Base-by-base conservation (phyloP, 1,284 basidiomycete genomes). In the Ustilago loliicola region DNA sequence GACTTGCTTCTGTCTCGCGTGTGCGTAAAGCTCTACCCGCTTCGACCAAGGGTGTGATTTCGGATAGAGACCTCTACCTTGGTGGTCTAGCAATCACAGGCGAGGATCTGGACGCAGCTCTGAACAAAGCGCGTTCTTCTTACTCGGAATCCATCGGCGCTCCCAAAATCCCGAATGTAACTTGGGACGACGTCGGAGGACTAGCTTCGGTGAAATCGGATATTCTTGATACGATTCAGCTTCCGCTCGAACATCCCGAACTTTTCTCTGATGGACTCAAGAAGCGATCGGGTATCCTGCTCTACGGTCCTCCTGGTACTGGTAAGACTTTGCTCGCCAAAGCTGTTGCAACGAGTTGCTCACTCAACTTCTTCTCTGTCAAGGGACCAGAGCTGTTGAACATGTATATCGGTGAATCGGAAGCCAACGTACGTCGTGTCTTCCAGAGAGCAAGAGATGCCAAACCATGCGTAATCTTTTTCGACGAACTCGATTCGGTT, bases 121-220 rank as follows among this genome's bases (percentile, higher is more conserved):
- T 99, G 13, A 89, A 89, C n/a, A 91, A 91, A 73, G 93, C 93
- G 5, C 89, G 95, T 63, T 88, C 90, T 15, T 90, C 91, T 1
- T 97, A 97, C 87, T 93, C 94, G 19, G 94, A 96, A 84, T 94
- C 90, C 81, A 97, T 99, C 65, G 96, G 96, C 15, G 95, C 95
- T 21, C 97, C 97, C 0, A 96, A 94, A 83, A 99, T 99, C 59
- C 97, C 97, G 1, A 94, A 91, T 73, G 96, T 99, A 0, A 91
- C 93, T 0, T 99, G 97, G 97, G 95, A 98, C 87, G 97, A 99
- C 85, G 93, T 99, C 17, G 97, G 97, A 47, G 97, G 97, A 8
- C 88, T 99, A 21, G 92, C 91, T 1, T 88, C 90, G 72, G 94
- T 98, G 67, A 99, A 98, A 87, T 87, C 91, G 50, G 96, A 98